A percentile compares a stretch with the other conserved stretches of the same genome.
phyloP scores from a whole-genome alignment of 1,284 basidiomycete genomes.

The Sporisorium exsertum region DNA sequence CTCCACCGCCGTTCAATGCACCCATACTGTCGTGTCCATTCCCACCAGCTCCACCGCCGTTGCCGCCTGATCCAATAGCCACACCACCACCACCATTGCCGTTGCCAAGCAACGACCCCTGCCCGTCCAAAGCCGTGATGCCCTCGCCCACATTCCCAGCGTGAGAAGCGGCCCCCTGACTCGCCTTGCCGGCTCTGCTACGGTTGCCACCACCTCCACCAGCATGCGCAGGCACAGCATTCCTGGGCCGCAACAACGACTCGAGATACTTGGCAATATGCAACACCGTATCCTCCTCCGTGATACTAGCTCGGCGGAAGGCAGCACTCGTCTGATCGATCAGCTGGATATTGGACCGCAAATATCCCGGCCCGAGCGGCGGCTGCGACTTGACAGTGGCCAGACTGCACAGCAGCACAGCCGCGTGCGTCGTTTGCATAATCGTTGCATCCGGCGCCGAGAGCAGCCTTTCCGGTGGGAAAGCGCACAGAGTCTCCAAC shows the following conservation, averaged over 20 bases:
- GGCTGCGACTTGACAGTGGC: slow-evolving; percentile 45
- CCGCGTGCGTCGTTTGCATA: slow-evolving; percentile 45
- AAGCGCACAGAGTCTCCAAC: slow-evolving; percentile 39
- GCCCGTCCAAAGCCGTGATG: neutral
- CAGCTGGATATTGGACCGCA: slow-evolving; percentile 43
- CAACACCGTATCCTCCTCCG: slow-evolving; percentile 41
- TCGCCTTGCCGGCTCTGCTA: neutral
- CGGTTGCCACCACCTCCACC: neutral
- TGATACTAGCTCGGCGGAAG: slow-evolving; percentile 41
- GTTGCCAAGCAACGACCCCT: neutral
- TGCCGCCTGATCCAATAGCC: neutral
- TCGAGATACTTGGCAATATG: slow-evolving; percentile 49
- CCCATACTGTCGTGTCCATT: neutral
- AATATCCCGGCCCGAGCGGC: slow-evolving; percentile 40
- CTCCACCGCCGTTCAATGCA: slow-evolving; percentile 8
- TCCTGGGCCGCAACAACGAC: slow-evolving; percentile 40
- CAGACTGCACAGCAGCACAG: slow-evolving; percentile 47
- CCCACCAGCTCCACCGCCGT: neutral
- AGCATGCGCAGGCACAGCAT: slow-evolving; percentile 20
- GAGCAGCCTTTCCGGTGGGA: slow-evolving; percentile 29
- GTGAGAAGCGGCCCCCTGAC: neutral
- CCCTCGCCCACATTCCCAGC: neutral
- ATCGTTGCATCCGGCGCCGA: slow-evolving; percentile 43
- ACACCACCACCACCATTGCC: neutral
- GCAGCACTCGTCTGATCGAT: slow-evolving; percentile 46